These are phyloP conservation scores for Backusella mclennaniae DNA, from an alignment of 192 early-diverging fungal species.

Conservation along the genomic window DNA sequence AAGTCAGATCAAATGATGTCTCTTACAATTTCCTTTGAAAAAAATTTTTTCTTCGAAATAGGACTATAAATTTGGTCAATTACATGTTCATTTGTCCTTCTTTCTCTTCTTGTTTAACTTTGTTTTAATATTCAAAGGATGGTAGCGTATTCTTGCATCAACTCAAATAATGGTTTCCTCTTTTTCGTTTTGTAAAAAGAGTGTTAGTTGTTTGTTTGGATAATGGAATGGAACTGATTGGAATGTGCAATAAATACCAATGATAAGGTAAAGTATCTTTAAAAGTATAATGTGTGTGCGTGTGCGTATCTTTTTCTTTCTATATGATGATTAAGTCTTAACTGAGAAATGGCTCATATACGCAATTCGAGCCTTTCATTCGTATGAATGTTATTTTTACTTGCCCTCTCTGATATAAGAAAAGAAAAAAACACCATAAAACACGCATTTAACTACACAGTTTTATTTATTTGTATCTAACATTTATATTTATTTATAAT, in stretches of 20 bases:
- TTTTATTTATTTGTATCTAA: slow-evolving; percentile 2
- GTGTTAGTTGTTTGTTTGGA: neutral
- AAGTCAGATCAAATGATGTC: slow-evolving; percentile 5
- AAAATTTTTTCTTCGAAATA: neutral
- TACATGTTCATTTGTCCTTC: neutral
- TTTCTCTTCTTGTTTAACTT: neutral
- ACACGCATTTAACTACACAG: neutral
- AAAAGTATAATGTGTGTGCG: neutral
- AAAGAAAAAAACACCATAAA: neutral
- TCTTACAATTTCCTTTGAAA: neutral
- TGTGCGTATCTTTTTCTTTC: neutral
- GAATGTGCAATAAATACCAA: neutral
- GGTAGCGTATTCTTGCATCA: neutral
- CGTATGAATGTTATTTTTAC: neutral
- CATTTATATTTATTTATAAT: neutral
- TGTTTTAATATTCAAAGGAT: neutral
- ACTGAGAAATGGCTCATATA: slow-evolving; percentile 1
- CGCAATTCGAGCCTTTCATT: neutral
- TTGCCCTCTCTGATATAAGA: slow-evolving; percentile 4
- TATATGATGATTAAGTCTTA: slow-evolving; percentile 1
- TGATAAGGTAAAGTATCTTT: neutral
- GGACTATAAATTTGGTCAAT: neutral
- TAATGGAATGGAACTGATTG: neutral
- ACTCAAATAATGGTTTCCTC: neutral
- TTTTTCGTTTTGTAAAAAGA: neutral